phyloP scores from a whole-genome alignment of 2,329 filamentous ascomycete species.

The Alternaria novae-zelandiae region DNA sequence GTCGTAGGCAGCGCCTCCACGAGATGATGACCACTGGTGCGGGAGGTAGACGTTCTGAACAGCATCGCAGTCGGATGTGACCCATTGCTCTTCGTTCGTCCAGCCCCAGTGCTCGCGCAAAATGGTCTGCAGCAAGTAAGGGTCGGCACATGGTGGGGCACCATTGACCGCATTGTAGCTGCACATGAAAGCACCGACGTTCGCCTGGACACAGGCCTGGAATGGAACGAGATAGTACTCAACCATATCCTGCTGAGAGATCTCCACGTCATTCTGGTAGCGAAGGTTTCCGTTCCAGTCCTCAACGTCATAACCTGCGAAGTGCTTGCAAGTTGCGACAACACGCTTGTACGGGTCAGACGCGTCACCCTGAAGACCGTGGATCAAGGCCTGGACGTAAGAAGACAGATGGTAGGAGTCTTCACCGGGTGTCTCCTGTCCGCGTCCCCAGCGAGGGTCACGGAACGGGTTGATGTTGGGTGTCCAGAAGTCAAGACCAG shows the following conservation, averaged over 20 bases:
- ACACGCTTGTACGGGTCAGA: constrained; percentile 34
- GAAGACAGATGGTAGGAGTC: constrained; percentile 60
- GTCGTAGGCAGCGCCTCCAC: constrained; percentile 35
- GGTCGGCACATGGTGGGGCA: constrained; percentile 67
- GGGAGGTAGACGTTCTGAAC: constrained; percentile 65
- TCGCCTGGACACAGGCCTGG: constrained; percentile 56
- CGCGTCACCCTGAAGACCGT: constrained; percentile 60
- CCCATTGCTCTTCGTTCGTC: constrained; percentile 65
- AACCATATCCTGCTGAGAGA: constrained; percentile 67
- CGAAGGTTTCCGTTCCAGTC: constrained; percentile 38
- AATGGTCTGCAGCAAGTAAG: constrained; percentile 68
- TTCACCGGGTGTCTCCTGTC: constrained; percentile 63
- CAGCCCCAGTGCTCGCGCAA: constrained; percentile 71
- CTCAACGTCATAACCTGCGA: constrained; percentile 44
- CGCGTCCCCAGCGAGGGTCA: constrained; percentile 65
- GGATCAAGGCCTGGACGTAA: constrained; percentile 62
- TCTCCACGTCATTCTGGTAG: constrained; percentile 62
- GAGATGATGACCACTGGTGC: constrained; percentile 46
- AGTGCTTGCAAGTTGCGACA: constrained; percentile 48
- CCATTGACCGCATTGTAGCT: constrained; percentile 67
- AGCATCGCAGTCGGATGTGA: constrained; percentile 70
- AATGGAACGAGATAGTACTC: constrained; percentile 75
- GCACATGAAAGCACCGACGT: constrained; percentile 62
- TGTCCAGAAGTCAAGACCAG: constrained; percentile 65
- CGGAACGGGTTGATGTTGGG: constrained; percentile 72